phyloP scores from a whole-genome alignment of 2,329 filamentous ascomycete species.

The Trichoderma sp. region DNA sequence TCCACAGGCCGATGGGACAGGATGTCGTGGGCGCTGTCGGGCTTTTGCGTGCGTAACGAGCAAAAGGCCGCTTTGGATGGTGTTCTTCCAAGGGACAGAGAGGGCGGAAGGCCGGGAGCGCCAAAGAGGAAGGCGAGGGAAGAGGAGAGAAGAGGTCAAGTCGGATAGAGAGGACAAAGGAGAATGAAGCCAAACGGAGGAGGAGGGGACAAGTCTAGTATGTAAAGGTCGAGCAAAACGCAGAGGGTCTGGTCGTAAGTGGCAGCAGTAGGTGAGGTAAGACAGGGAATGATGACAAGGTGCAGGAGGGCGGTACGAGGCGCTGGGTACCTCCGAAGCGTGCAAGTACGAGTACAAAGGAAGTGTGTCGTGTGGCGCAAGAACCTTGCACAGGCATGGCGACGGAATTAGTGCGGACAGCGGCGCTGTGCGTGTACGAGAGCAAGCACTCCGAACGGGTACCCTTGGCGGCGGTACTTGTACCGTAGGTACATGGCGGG shows the following conservation, averaged over 20 bases:
- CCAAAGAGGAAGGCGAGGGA: constrained; percentile 25
- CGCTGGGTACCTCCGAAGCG: neutral
- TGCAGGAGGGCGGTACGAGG: constrained; percentile 19
- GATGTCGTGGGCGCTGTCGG: constrained; percentile 16
- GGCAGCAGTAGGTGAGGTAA: constrained; percentile 19
- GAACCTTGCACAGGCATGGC: neutral
- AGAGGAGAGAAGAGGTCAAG: constrained; percentile 30
- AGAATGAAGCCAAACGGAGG: constrained; percentile 22
- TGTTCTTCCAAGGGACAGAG: constrained; percentile 15
- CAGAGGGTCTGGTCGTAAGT: constrained; percentile 1
- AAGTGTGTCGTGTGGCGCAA: constrained; percentile 9
- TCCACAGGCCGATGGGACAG: constrained; percentile 4
- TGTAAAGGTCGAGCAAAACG: constrained; percentile 13
- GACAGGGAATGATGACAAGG: constrained; percentile 24
- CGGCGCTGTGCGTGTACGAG: neutral
- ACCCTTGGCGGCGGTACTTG: neutral
- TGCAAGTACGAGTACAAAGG: neutral
- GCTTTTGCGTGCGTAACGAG: neutral
- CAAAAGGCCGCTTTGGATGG: constrained; percentile 24
- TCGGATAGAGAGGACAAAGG: constrained; percentile 22
- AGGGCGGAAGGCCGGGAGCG: constrained; percentile 25
- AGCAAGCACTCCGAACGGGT: neutral
- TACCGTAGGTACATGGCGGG: neutral
- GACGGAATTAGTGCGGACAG: neutral
- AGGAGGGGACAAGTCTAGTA: constrained; percentile 23